phyloP scores from a whole-genome alignment of 139 green algal species.

The Klebsormidium nitens region DNA sequence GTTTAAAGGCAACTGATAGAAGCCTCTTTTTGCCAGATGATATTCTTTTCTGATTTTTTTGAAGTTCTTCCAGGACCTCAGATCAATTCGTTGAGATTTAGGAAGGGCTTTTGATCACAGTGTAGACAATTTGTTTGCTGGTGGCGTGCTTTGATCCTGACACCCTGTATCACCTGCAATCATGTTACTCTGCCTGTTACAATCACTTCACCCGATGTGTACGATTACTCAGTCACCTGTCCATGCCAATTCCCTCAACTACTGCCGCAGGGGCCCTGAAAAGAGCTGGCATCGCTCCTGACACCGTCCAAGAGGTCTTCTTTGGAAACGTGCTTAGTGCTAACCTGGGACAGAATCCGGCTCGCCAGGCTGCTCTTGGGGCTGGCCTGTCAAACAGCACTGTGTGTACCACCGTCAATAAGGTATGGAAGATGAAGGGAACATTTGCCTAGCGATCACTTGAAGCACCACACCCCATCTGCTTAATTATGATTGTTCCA shows the following conservation, averaged over 20 bases:
- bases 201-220: background rate
- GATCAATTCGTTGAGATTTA: background rate
- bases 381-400: constrained; percentile 61
- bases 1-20: background rate
- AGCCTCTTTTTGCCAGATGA: too few species aligned
- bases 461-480: too few species aligned
- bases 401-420: constrained; percentile 83
- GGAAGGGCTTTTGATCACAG: background rate
- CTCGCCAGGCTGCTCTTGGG: constrained; percentile 68
- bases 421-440: too few species aligned
- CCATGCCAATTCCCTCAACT: background rate
- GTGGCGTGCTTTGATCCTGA: background rate
- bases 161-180: background rate
- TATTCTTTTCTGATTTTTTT: constrained; percentile 9
- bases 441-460: too few species aligned
- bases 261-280: constrained; percentile 53
- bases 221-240: background rate
- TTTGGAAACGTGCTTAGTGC: constrained; percentile 82
- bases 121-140: background rate
- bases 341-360: constrained; percentile 78
- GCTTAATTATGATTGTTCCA: too few species aligned
- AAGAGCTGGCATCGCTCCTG: constrained; percentile 42
- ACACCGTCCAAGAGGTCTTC: constrained; percentile 66
- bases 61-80: too few species aligned
- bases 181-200: background rate